Conservation (phyloP, 768 basidiomycete genomes). For the Lyophyllum decastes region DNA sequence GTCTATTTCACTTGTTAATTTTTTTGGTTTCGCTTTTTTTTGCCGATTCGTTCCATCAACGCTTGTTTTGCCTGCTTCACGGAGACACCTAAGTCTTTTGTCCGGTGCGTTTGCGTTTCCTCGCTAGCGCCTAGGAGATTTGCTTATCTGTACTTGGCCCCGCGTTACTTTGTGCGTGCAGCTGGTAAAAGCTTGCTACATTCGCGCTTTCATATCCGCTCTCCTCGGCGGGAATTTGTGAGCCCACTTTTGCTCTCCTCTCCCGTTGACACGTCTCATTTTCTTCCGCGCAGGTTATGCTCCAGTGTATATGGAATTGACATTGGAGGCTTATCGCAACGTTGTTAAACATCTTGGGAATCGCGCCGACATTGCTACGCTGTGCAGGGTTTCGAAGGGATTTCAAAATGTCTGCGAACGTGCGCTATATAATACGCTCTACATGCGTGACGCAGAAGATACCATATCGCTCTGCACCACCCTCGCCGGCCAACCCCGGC, state of each 20-base stretch:
- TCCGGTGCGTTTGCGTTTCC: slow-evolving; percentile 9
- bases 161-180: slow-evolving; percentile 1
- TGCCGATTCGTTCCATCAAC: neutral
- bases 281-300: slow-evolving; percentile 41
- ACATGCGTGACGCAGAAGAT: slow-evolving; percentile 39
- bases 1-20: slow-evolving; percentile 26
- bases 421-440: slow-evolving; percentile 60
- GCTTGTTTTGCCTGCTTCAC: slow-evolving; percentile 4
- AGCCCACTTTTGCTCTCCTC: slow-evolving; percentile 7
- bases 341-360: slow-evolving; percentile 54
- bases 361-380: slow-evolving; percentile 53
- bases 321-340: slow-evolving; percentile 58
- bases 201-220: slow-evolving; percentile 18
- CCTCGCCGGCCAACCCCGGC: slow-evolving; percentile 44
- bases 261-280: slow-evolving; percentile 1
- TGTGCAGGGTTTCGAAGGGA: slow-evolving; percentile 58
- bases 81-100: neutral
- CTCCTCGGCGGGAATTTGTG: slow-evolving; percentile 30
- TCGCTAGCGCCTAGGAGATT: neutral
- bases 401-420: slow-evolving; percentile 58
- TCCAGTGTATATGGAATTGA: slow-evolving; percentile 52
- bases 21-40: slow-evolving; percentile 5
- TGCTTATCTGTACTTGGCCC: slow-evolving; percentile 1
- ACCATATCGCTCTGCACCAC: slow-evolving; percentile 48
- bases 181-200: slow-evolving; percentile 5